Percentiles rank a stretch among this genome's conserved stretches.
Evolutionary conservation across 257 asterid species (phyloP).

Genomic region (Nicotiana attenuata): DNA sequence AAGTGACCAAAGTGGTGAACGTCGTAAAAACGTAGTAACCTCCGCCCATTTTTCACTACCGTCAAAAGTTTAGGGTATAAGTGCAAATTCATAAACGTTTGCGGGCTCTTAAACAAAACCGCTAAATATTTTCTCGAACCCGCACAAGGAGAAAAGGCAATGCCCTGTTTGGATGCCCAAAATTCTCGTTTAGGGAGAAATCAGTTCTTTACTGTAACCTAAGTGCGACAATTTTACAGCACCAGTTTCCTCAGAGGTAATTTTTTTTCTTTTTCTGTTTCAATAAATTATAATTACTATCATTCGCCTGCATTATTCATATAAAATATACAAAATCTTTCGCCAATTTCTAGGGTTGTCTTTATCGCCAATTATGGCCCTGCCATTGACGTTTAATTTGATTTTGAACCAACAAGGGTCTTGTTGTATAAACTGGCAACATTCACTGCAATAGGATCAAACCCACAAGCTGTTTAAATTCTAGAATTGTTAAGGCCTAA

Average conservation of each 20-base stretch:
- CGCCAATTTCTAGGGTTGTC: not conserved
- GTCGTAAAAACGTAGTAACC: not conserved
- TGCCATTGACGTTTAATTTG: not conserved
- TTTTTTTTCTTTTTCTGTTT: not conserved
- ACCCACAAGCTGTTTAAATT: not conserved
- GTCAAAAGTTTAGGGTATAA: not conserved
- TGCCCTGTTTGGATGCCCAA: conserved; percentile 7
- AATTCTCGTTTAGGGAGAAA: not conserved
- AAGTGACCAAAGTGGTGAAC: not conserved
- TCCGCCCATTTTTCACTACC: not conserved
- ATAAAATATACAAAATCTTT: not conserved
- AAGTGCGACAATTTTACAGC: conserved; percentile 3
- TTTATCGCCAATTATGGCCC: not conserved
- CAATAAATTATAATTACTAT: not conserved
- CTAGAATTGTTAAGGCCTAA: not conserved
- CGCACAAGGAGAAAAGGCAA: not conserved
- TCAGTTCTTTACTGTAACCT: conserved; percentile 2
- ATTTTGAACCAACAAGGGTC: not conserved
- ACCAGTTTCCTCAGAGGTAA: not conserved
- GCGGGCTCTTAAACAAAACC: not conserved
- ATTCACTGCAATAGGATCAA: not conserved
- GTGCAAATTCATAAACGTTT: not conserved
- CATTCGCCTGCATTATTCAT: not conserved
- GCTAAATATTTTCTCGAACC: not conserved
- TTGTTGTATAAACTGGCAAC: not conserved